phyloP scores from a whole-genome alignment of 2,329 filamentous ascomycete genomes.

The Cladosporium sp. region DNA sequence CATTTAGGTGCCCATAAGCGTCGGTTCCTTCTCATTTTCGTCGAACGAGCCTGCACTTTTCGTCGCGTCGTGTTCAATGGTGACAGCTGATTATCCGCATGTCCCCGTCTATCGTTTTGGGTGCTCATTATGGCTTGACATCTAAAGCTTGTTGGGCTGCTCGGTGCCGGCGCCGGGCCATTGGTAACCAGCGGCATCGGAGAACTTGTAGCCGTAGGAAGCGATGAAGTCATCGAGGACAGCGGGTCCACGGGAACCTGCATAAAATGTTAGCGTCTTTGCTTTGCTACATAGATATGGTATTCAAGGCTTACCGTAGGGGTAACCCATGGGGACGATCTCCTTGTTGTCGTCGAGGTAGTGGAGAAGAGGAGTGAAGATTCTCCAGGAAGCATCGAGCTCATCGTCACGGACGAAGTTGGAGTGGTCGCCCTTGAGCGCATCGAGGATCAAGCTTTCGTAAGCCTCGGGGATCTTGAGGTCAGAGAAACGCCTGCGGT shows the following conservation, averaged over 20 bases:
- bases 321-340: conserved; percentile 99
- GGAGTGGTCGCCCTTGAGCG: conserved; percentile 97
- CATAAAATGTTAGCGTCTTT: conserved; percentile 16
- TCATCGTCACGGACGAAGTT: conserved; percentile 98
- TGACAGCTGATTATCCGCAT: background rate
- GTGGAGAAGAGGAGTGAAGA: conserved; percentile 95
- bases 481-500: conserved; percentile 96
- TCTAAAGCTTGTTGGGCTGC: conserved; percentile 73
- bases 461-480: conserved; percentile 99
- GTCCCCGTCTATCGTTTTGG: conserved; percentile 8
- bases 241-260: conserved; percentile 92
- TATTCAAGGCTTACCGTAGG: conserved; percentile 69
- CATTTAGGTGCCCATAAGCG: background rate
- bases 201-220: conserved; percentile 98
- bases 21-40: background rate
- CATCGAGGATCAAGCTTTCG: conserved; percentile 94
- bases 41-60: conserved; percentile 10
- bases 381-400: conserved; percentile 95
- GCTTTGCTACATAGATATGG: background rate
- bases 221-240: conserved; percentile 97
- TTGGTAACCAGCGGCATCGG: conserved; percentile 89
- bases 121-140: background rate
- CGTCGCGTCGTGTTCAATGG: conserved; percentile 11
- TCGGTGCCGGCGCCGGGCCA: conserved; percentile 71
- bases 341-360: conserved; percentile 99